A percentile compares a stretch with the other conserved stretches of the same genome.
These are phyloP conservation scores for Dryas drummondii DNA, from an alignment of 306 rosid species.

Conservation along the genomic window DNA sequence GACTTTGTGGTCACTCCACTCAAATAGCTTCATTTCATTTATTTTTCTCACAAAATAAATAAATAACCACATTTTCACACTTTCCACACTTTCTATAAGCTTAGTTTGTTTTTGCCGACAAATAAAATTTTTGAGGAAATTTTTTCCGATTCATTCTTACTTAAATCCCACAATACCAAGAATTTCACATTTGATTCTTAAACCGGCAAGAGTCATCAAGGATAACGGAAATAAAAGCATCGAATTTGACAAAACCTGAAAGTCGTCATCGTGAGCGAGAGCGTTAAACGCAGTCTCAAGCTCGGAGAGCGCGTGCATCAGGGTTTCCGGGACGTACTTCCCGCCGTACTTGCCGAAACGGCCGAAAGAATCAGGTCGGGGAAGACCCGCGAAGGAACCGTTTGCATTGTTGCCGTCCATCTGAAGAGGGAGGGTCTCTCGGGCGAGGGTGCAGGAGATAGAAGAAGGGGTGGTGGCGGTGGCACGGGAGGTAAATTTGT, in stretches of 20 bases:
- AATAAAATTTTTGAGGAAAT: too few relatives aligned
- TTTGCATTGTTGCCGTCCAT: slow-evolving; percentile 33
- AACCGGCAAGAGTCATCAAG: not conserved
- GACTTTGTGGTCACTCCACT: not conserved
- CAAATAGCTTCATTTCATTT: not conserved
- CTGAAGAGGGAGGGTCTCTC: slow-evolving; percentile 31
- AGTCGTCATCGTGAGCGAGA: slow-evolving; percentile 62
- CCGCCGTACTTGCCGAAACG: slow-evolving; percentile 90
- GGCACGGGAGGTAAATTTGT: slow-evolving; percentile 33
- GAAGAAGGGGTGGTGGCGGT: slow-evolving; percentile 34
- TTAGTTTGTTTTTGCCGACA: too few relatives aligned
- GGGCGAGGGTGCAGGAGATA: slow-evolving; percentile 52
- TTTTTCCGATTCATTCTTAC: not conserved
- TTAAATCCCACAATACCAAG: not conserved
- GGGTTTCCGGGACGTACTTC: slow-evolving; percentile 92
- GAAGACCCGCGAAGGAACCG: slow-evolving; percentile 25
- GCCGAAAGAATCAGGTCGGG: slow-evolving; percentile 89
- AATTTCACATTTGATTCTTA: not conserved
- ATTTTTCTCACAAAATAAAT: not conserved
- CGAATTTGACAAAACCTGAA: slow-evolving; percentile 54
- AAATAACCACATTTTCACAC: too few relatives aligned
- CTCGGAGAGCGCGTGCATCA: slow-evolving; percentile 84
- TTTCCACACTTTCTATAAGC: too few relatives aligned
- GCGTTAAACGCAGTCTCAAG: slow-evolving; percentile 75
- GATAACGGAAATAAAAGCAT: not conserved